A percentile compares a stretch with the other conserved stretches of the same genome.
Conservation (phyloP, 345 rosid genomes). For the Populus pruinosa region DNA sequence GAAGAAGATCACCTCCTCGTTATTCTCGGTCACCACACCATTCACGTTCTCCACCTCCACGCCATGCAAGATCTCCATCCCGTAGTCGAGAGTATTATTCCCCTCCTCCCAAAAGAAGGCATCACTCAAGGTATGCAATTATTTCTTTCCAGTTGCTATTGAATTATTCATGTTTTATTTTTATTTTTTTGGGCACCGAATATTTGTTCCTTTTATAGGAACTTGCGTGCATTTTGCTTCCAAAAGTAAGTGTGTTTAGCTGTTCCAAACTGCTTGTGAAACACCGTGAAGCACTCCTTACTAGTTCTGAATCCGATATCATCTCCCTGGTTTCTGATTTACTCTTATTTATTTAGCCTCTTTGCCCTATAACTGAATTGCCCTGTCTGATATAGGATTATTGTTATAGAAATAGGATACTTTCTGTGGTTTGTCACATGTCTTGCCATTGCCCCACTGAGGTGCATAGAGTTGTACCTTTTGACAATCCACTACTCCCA, state of each 20-base stretch:
- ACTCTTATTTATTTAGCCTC: not conserved
- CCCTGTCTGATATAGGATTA: not conserved
- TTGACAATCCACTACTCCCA: not conserved
- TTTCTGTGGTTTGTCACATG: not conserved
- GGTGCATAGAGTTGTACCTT: not conserved
- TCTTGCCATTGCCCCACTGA: not conserved
- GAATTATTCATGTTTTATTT: not conserved
- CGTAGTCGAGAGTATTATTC: constrained; percentile 28
- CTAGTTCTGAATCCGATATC: not conserved
- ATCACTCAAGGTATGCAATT: constrained; percentile 46
- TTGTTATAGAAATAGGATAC: not conserved
- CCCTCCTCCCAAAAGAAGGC: constrained; percentile 25
- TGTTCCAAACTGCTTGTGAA: not conserved
- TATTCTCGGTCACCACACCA: constrained; percentile 30
- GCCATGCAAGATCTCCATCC: constrained; percentile 56
- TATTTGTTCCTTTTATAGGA: not conserved
- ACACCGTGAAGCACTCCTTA: not conserved
- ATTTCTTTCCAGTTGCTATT: not conserved
- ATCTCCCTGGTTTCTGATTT: not conserved
- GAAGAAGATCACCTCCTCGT: constrained; percentile 31
- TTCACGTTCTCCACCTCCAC: constrained; percentile 78
- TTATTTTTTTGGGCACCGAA: not conserved
- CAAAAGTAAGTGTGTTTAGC: not conserved
- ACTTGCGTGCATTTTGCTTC: not conserved
- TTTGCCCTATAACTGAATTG: not conserved